phyloP scores from a whole-genome alignment of 2,329 filamentous ascomycete genomes.

The Ceratocystis diversiconidia region DNA sequence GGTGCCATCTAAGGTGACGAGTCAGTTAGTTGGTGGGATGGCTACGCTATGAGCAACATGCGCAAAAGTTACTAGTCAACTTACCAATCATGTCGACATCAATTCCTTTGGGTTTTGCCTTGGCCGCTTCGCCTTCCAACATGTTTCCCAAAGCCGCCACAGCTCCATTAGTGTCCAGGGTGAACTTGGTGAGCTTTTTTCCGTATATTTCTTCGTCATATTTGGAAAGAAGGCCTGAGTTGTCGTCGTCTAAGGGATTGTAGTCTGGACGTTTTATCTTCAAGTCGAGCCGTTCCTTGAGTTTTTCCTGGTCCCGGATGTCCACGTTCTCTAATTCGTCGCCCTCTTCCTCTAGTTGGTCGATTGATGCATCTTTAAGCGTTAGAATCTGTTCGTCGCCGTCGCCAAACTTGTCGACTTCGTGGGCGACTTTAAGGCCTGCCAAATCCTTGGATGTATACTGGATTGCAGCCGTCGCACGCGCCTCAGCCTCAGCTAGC shows the following conservation, averaged over 20 bases:
- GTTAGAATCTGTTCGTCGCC: constrained; percentile 81
- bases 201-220: constrained; percentile 93
- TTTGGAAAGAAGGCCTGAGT: constrained; percentile 63
- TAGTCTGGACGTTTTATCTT: constrained; percentile 88
- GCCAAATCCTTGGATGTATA: constrained; percentile 79
- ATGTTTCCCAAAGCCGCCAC: constrained; percentile 48
- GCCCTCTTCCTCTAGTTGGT: constrained; percentile 62
- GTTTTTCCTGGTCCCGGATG: constrained; percentile 55
- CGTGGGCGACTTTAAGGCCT: constrained; percentile 84
- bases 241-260: constrained; percentile 64
- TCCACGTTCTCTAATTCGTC: constrained; percentile 76
- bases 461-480: constrained; percentile 45
- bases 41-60: constrained; percentile 29
- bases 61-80: constrained; percentile 19
- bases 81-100: constrained; percentile 64
- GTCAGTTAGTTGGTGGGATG: background rate
- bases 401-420: constrained; percentile 59
- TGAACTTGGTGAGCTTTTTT: constrained; percentile 80
- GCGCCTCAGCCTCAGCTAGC: constrained; percentile 58
- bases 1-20: constrained; percentile 7
- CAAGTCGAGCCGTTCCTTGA: constrained; percentile 62
- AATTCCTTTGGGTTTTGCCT: constrained; percentile 49
- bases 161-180: constrained; percentile 63
- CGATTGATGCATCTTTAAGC: constrained; percentile 81
- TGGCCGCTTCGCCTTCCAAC: constrained; percentile 32